phyloP scores from a whole-genome alignment of 2,329 filamentous ascomycete species.

The Neurospora sp. region DNA sequence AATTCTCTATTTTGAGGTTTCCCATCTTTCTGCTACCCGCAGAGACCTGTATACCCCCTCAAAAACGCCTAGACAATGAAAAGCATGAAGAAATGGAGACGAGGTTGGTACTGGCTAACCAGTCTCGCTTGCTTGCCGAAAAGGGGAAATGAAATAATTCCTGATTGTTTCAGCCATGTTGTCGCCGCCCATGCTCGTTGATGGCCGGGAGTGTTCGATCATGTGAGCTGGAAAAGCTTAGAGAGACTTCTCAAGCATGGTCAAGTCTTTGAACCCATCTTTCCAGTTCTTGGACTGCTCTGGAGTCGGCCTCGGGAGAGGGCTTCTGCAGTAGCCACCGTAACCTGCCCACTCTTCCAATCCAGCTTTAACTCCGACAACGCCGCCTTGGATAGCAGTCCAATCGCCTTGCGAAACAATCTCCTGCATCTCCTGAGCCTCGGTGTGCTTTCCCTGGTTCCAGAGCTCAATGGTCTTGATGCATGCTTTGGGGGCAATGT shows the following conservation, averaged over 20 bases:
- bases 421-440: constrained; percentile 55
- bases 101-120: background rate
- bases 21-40: background rate
- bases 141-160: background rate
- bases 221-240: constrained; percentile 16
- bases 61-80: background rate
- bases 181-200: background rate
- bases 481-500: constrained; percentile 59
- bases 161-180: background rate
- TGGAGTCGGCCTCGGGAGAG: constrained; percentile 39
- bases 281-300: constrained; percentile 42
- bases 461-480: constrained; percentile 52
- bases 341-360: constrained; percentile 59
- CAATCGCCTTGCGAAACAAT: constrained; percentile 60
- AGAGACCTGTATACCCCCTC: background rate
- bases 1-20: background rate
- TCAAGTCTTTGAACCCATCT: constrained; percentile 43
- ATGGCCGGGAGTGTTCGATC: background rate
- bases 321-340: constrained; percentile 41
- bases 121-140: background rate
- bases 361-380: constrained; percentile 61
- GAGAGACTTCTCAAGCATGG: constrained; percentile 40
- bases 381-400: constrained; percentile 61
- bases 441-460: constrained; percentile 42
- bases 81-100: background rate